These are phyloP conservation scores for Neophaeococcomyces aloes DNA, from an alignment of 2,329 filamentous ascomycete genomes.

Conservation along the genomic window DNA sequence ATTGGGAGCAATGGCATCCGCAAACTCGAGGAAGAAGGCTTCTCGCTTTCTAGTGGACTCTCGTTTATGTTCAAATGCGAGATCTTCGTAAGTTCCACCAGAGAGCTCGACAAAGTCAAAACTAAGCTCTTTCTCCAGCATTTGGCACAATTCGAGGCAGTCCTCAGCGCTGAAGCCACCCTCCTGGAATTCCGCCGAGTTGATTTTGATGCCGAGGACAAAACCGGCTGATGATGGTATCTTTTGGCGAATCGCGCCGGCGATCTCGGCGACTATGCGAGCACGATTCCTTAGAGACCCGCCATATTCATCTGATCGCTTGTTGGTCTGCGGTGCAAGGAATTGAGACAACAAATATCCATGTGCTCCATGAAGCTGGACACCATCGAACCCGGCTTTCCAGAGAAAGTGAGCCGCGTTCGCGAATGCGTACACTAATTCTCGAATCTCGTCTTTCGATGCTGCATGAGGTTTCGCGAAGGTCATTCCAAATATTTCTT, in stretches of 20 bases:
- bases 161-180: conserved; percentile 37
- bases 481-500: conserved; percentile 23
- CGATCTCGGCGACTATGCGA: conserved; percentile 49
- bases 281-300: conserved; percentile 56
- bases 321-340: conserved; percentile 41
- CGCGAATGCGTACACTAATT: conserved; percentile 50
- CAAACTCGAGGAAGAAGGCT: conserved; percentile 51
- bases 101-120: conserved; percentile 45
- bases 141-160: conserved; percentile 32
- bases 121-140: conserved; percentile 23
- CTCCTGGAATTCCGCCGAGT: conserved; percentile 47
- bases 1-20: conserved; percentile 40
- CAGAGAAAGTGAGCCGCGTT: conserved; percentile 52
- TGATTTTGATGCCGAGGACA: conserved; percentile 46
- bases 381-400: conserved; percentile 50
- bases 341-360: conserved; percentile 51
- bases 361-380: conserved; percentile 44
- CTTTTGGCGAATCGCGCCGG: conserved; percentile 26
- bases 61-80: conserved; percentile 41
- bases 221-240: conserved; percentile 26
- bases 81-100: conserved; percentile 48
- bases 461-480: conserved; percentile 29
- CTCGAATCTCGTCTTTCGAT: conserved; percentile 32
- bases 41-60: conserved; percentile 47
- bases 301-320: conserved; percentile 55